Evolutionary conservation across 345 rosid genomes (phyloP), one percentile per base, ranked within the genome.

Genomic region (Salix arbutifolia): DNA sequence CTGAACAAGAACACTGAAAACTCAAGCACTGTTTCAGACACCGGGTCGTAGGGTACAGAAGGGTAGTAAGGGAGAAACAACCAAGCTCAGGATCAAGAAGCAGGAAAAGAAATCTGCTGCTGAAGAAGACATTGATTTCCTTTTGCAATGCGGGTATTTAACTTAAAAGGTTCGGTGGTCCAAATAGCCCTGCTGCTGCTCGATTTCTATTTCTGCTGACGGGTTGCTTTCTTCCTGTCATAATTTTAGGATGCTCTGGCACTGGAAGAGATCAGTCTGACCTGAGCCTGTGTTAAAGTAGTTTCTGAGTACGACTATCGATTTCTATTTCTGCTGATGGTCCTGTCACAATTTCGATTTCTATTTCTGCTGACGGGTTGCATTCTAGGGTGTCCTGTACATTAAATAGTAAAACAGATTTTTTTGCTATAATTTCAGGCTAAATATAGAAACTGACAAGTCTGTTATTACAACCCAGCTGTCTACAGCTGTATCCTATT

Each of bases 51-150:
- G 77, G 79, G 6, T 76, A 60, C 92, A 89, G 75, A 90, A 77
- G 84, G 80, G 85, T 40, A 78, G 81, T 52, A 95, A 89, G 76
- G 79, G 80, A 38, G 90, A 84, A 76, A 42, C 85, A 37, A 67
- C 69, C 46, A 86, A 86, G 73, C 85, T 70, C 16, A 86, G 79
- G 83, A 79, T 40, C 17, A 86, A 74, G 79, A 89, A 81, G 77
- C 80, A 67, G 53, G 90, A 64, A 72, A 88, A 80, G 82, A 90
- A 87, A 77, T 52, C 84, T 56, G 82, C 85, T 26, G n/a, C 77
- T 11, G 81, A 83, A 76, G 91, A 85, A 89, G 94, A 58, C 13
- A 60, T 40, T 52, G 30, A 13, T 13, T 8, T 7, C 21, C n/a
- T 16, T 23, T 5, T 26, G 10, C 17, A 1, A 0, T 23, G 53